Conservation (phyloP, 1,139 yeast species). For the Sugiyamaella castrensis region DNA sequence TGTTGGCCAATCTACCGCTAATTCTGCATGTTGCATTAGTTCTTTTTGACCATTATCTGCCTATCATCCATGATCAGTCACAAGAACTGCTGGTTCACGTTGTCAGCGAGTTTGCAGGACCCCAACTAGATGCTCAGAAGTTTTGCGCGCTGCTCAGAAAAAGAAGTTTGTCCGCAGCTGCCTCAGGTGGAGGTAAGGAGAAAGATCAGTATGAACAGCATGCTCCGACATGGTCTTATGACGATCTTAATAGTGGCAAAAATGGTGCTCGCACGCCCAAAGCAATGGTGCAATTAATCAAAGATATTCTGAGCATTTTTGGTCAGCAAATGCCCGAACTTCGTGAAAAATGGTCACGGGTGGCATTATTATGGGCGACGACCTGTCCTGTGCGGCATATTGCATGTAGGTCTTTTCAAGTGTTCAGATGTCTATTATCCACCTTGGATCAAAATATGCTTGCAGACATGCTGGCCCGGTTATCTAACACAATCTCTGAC, state of each 20-base stretch:
- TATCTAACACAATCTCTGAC: constrained; percentile 91
- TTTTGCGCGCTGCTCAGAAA: constrained; percentile 16
- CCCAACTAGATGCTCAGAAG: constrained; percentile 47
- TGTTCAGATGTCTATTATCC: constrained; percentile 76
- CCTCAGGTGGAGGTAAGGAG: no score
- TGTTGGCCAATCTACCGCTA: constrained; percentile 55
- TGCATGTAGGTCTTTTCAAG: constrained; percentile 94
- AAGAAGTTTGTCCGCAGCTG: neutral
- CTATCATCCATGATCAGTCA: constrained; percentile 82
- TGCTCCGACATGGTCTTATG: constrained; percentile 74
- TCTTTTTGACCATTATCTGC: constrained; percentile 80
- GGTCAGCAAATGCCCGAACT: constrained; percentile 49
- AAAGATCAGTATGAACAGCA: constrained; percentile 19
- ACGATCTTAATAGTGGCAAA: constrained; percentile 73
- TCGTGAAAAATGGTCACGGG: constrained; percentile 80
- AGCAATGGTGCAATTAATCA: constrained; percentile 75
- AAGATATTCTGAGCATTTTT: constrained; percentile 62
- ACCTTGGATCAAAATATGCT: constrained; percentile 85
- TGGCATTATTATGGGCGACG: constrained; percentile 91
- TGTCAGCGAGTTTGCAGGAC: constrained; percentile 58
- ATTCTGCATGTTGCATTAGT: constrained; percentile 79
- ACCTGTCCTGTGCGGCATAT: constrained; percentile 96
- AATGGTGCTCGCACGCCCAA: constrained; percentile 85
- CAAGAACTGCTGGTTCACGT: constrained; percentile 69
- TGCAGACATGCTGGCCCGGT: constrained; percentile 87